phyloP scores from a whole-genome alignment of 1,284 basidiomycete genomes.

The Schizophyllum commune region DNA sequence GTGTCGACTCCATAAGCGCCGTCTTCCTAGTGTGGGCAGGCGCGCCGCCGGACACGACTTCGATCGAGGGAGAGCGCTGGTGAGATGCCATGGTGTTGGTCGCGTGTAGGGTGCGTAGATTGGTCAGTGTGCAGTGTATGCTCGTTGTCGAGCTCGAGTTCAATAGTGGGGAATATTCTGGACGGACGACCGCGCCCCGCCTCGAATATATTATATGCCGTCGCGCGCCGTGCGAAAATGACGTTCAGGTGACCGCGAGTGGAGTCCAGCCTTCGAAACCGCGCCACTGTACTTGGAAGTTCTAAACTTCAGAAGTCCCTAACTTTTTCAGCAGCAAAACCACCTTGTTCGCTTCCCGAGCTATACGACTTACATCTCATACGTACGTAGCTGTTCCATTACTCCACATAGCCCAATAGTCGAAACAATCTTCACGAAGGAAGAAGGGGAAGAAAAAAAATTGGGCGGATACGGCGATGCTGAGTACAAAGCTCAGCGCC shows the following conservation, averaged over 20 bases:
- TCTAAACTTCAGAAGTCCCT: neutral
- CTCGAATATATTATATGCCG: neutral
- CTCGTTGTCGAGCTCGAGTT: neutral
- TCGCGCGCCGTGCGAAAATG: neutral
- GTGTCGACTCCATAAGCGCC: neutral
- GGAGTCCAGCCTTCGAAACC: neutral
- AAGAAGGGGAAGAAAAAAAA: neutral
- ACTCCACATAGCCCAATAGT: neutral
- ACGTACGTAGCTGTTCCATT: neutral
- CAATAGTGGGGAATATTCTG: neutral
- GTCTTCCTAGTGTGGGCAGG: neutral
- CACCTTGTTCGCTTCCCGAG: neutral
- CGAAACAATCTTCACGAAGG: neutral
- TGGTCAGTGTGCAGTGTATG: neutral
- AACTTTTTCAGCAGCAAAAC: neutral
- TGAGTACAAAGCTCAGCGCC: neutral
- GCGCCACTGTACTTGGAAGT: neutral
- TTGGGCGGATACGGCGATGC: neutral
- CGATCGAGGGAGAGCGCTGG: neutral
- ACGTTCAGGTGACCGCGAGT: neutral
- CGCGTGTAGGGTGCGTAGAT: too few species aligned
- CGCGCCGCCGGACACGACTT: neutral
- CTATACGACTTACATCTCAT: neutral
- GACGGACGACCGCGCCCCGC: too few species aligned
- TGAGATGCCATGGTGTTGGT: neutral